A percentile compares a stretch with the other conserved stretches of the same genome.
phyloP scores from a whole-genome alignment of 352 stramenopile species.

The Phytopythium cucurbitacearum region DNA sequence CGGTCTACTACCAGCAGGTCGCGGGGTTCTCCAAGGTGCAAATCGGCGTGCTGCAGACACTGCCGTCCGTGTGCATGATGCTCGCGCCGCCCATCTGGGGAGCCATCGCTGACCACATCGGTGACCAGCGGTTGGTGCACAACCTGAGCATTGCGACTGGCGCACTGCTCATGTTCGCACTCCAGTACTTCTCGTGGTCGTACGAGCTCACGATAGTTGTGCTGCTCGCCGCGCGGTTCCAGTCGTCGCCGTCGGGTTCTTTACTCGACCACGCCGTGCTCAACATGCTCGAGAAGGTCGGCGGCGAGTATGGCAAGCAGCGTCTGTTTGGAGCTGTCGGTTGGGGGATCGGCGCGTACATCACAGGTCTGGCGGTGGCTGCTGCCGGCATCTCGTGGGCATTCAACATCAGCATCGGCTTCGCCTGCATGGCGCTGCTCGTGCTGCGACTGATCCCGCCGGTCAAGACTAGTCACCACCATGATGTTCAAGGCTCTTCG shows the following conservation, averaged over 20 bases:
- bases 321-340: slow-evolving; percentile 63
- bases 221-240: slow-evolving; percentile 49
- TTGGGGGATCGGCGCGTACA: slow-evolving; percentile 47
- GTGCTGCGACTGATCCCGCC: slow-evolving; percentile 55
- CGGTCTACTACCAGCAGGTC: slow-evolving; percentile 63
- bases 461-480: slow-evolving; percentile 22
- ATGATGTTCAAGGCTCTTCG: slow-evolving; percentile 16
- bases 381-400: slow-evolving; percentile 51
- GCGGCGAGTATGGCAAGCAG: slow-evolving; percentile 81
- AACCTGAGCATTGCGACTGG: slow-evolving; percentile 48
- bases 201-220: slow-evolving; percentile 42
- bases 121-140: slow-evolving; percentile 57
- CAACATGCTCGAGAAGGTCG: slow-evolving; percentile 54
- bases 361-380: slow-evolving; percentile 50
- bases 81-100: slow-evolving; percentile 64
- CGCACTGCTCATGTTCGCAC: slow-evolving; percentile 48
- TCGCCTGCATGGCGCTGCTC: slow-evolving; percentile 44
- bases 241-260: slow-evolving; percentile 41
- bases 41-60: slow-evolving; percentile 63
- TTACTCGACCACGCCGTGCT: slow-evolving; percentile 66
- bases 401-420: slow-evolving; percentile 57
- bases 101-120: slow-evolving; percentile 52
- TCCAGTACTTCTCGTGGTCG: slow-evolving; percentile 43
- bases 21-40: slow-evolving; percentile 62
- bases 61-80: slow-evolving; percentile 57